Evolutionary conservation across 176 grass and related monocot genomes (phyloP), one percentile per base, ranked within the genome.

Genomic region (Cenchrus americanus): DNA sequence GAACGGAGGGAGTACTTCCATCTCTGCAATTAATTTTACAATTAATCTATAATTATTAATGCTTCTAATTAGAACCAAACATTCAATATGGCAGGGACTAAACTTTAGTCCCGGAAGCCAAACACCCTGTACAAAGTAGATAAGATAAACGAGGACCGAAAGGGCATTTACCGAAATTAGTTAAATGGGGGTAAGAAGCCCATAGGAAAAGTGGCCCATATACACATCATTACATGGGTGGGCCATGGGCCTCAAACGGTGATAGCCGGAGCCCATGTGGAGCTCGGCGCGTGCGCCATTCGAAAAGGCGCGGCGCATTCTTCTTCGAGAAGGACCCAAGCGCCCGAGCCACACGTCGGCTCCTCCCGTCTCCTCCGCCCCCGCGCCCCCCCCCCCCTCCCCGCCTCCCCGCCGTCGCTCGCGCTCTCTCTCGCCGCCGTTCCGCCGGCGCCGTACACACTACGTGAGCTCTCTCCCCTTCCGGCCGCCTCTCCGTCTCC

Each of bases 391-490:
- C 22, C 23, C 40, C 67, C 27, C 27, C 27, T 1, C 27, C 27
- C 27, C 27, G 27, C n/a, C n/a, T n/a, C n/a, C n/a, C n/a, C 41
- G 15, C 34, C 34, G 34, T 37, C 4, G 34, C 34, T 37, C 34
- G 34, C 34, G 34, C 34, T 37, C 34, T 32, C 24, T 11, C 50
- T 44, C 55, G 47, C 24, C 75, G 27, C 49, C 87, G n/a, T 67
- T 13, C 42, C 76, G 54, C 51, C 47, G 6, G 27, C 27, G 47
- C 19, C 46, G 19, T 22, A 32, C 12, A 46, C 12, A 46, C 81
- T 18, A 43, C 11, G 88, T 90, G 79, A 86, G 79, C 34, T 47
- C 65, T 55, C 58, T 19, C 12, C 18, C 75, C 18, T 10, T 9
- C 27, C 27, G 32, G 7, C 9, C 22, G 7, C 55, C 80, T 47